Evolutionary conservation across 345 rosid species (phyloP).

Genomic region (Durio zibethinus): DNA sequence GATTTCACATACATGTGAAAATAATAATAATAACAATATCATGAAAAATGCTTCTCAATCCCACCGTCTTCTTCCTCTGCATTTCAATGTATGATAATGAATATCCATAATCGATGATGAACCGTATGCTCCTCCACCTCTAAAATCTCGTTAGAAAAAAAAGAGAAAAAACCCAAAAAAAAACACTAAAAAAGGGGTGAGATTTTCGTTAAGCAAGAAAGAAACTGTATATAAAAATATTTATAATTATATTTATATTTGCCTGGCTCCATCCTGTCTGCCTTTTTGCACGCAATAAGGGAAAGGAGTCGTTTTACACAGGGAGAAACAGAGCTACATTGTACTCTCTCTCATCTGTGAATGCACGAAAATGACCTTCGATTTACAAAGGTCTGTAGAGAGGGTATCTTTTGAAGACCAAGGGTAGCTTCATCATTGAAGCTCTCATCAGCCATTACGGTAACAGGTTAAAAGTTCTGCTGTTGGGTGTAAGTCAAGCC

Average conservation of each 20-base stretch:
- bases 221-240: constrained; percentile 9
- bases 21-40: background rate
- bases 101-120: constrained; percentile 29
- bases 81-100: constrained; percentile 9
- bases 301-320: constrained; percentile 15
- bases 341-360: constrained; percentile 29
- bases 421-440: constrained; percentile 37
- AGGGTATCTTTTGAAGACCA: constrained; percentile 5
- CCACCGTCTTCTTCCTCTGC: constrained; percentile 21
- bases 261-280: constrained; percentile 71
- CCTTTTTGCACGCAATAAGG: constrained; percentile 36
- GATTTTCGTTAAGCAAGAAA: constrained; percentile 14
- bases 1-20: constrained; percentile 19
- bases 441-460: constrained; percentile 26
- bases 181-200: constrained; percentile 12
- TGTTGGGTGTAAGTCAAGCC: background rate
- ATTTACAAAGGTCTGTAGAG: constrained; percentile 19
- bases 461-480: constrained; percentile 6
- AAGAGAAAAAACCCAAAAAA: background rate
- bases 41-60: constrained; percentile 21
- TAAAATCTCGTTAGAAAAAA: background rate
- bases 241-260: constrained; percentile 9
- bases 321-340: constrained; percentile 34
- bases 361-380: constrained; percentile 35
- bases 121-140: constrained; percentile 16